Percentiles rank a stretch among this genome's conserved stretches.
phyloP scores from a whole-genome alignment of 116 monocot species.

The Iris pallida region DNA sequence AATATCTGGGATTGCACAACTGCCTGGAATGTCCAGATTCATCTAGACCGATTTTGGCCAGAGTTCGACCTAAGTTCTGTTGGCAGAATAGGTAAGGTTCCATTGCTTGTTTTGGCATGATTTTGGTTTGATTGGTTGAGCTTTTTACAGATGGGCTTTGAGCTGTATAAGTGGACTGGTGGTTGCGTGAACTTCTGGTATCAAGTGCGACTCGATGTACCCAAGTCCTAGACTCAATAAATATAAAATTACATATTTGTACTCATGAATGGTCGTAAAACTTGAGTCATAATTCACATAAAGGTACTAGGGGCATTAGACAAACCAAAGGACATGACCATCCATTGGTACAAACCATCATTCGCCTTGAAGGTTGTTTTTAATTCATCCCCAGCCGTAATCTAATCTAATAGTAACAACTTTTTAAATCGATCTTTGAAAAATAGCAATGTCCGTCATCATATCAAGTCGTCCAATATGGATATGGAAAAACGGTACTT shows the following conservation, averaged over 20 bases:
- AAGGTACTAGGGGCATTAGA: slow-evolving; percentile 2
- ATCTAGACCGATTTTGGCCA: too few species aligned
- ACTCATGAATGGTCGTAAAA: not conserved
- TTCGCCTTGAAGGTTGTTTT: slow-evolving; percentile 1
- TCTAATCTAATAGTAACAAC: slow-evolving; percentile 1
- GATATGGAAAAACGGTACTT: slow-evolving; percentile 2
- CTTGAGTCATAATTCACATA: slow-evolving; percentile 7
- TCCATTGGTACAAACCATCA: not conserved
- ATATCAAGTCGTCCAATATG: not conserved
- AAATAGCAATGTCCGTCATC: not conserved
- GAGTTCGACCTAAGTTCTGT: too few species aligned
- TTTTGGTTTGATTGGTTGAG: too few species aligned
- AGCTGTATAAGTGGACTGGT: too few species aligned
- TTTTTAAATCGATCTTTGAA: slow-evolving; percentile 5
- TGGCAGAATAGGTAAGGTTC: too few species aligned
- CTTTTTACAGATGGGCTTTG: too few species aligned
- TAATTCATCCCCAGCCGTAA: not conserved
- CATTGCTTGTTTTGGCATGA: too few species aligned
- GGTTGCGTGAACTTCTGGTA: too few species aligned
- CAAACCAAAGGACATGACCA: not conserved
- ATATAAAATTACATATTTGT: slow-evolving; percentile 1
- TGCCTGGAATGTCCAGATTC: too few species aligned
- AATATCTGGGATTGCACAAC: too few species aligned
- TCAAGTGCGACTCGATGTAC: too few species aligned
- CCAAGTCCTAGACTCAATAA: too few species aligned